Evolutionary conservation across 257 asterid species (phyloP), one percentile per base, ranked within the genome.

Genomic region (Capsicum baccatum): DNA sequence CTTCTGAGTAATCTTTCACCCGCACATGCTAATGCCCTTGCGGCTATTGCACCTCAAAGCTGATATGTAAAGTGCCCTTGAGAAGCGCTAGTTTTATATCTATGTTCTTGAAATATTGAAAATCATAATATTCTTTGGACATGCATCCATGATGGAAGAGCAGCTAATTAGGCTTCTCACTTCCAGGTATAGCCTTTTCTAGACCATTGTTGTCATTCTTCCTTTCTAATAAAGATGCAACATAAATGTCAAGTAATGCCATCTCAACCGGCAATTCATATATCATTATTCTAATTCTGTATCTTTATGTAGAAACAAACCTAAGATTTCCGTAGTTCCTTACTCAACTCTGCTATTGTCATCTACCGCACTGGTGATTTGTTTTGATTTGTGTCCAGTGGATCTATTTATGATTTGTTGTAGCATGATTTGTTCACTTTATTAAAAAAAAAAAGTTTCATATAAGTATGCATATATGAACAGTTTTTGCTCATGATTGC

Each of bases 1-100:
- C 95, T 97, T 81, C 88, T 94, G 92, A 88, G 92, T 89, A 94
- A 86, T 86, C 97, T 97, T 80, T 86, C 98, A 44, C 97, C 99
- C 63, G 89, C 93, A 8, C 94, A 90, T 84, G 98, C 97, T 71
- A 94, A 92, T 86, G 99, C 99, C 37, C 89, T 97, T 74, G 97
- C 99, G 50, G 93, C 97, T 47, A 90, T 95, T 81, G 90, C 97
- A 48, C 96, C 98, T n/a, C 89, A 89, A 84, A 91, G 94, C 88
- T 97, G 94, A 95, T 83, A 86, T 68, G 39, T 69, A 78, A 78
- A 26, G 82, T 0, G 59, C 48, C 85, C 54, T 14, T 54, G 21
- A 2, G 47, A 56, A 48, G 9, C 69, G 47, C 85, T 54, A 17
- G 85, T 69, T 67, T 16, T 48, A 50, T 19, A 5, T 81, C 6